Evolutionary conservation across 371 early-diverging fungal genomes (phyloP), one percentile per base, ranked within the genome.

Genomic region (Rhizopus delemar): DNA sequence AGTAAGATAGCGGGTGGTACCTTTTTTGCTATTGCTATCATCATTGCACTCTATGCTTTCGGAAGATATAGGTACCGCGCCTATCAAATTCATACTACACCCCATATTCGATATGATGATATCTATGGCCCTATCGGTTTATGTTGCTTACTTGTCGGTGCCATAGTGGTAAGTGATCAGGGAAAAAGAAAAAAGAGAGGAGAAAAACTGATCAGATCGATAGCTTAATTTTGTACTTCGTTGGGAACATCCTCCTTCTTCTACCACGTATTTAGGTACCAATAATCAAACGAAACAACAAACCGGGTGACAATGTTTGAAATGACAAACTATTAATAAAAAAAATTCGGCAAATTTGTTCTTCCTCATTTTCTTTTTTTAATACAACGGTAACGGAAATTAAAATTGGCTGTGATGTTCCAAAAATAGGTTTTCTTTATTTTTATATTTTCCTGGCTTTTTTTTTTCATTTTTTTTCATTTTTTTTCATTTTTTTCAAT

Each of bases 91-190:
- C 51, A 48, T 28, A 75, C 63, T 16, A 46, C 54, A n/a, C 73
- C 73, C 6, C 38, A 54, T 46, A 13, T 68, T 8, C 55, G 75
- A 5, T 75, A 75, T 38, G 75, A 75, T 57, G 75, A 75, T 57
- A 39, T 72, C 2, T 75, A 63, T 48, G 75, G 75, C 0, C 75
- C 75, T 38, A 56, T 69, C 29, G 75, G 70, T 32, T 60, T 75
- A 22, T 70, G 70, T 43, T 46, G 56, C 32, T 48, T 75, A 6
- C 31, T 75, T 12, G 45, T 75, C 8, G 70, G 62, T 28, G 75
- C 75, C 1, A 54, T 70, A 28, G 16, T 46, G 41, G 60, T 68
- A 59, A 64, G 57, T 31, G 22, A 22, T 22, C 22, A 22, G 22
- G 22, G 22, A 53, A 16, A 8, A 32, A n/a, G 41, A 15, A 22